Conservation (phyloP, 2,329 filamentous ascomycete species). For the Coccinonectria pachysandricola region DNA sequence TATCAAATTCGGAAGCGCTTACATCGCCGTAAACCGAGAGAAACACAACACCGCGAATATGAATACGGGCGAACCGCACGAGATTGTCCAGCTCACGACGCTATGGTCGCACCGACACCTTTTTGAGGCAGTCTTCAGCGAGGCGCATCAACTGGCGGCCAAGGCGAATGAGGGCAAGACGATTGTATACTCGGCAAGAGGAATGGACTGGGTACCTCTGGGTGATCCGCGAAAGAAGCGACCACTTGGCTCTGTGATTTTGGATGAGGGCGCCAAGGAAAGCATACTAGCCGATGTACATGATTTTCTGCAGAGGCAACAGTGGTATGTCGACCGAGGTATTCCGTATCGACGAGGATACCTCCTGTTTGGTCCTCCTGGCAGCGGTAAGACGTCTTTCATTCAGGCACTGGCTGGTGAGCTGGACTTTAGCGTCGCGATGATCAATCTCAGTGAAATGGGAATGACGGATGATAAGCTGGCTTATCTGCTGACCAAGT, state of each 20-base stretch:
- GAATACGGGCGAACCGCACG: slow-evolving; percentile 80
- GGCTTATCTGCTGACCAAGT: slow-evolving; percentile 74
- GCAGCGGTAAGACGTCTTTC: slow-evolving; percentile 90
- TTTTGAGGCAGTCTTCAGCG: slow-evolving; percentile 80
- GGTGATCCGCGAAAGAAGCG: slow-evolving; percentile 79
- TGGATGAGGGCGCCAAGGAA: slow-evolving; percentile 77
- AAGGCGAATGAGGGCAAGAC: slow-evolving; percentile 86
- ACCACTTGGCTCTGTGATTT: slow-evolving; percentile 76
- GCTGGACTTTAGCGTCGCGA: slow-evolving; percentile 83
- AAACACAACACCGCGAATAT: slow-evolving; percentile 76
- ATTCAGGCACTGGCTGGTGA: slow-evolving; percentile 93
- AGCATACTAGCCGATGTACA: slow-evolving; percentile 68
- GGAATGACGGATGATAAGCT: slow-evolving; percentile 84
- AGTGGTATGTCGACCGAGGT: slow-evolving; percentile 90
- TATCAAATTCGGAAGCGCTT: slow-evolving; percentile 75
- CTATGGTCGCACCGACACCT: slow-evolving; percentile 81
- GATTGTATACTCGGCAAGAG: slow-evolving; percentile 76
- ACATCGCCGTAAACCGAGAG: slow-evolving; percentile 77
- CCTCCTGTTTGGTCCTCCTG: slow-evolving; percentile 78
- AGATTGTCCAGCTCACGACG: slow-evolving; percentile 86
- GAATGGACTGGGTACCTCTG: slow-evolving; percentile 75
- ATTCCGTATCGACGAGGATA: slow-evolving; percentile 90
- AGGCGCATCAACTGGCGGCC: slow-evolving; percentile 72
- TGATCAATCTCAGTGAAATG: slow-evolving; percentile 81
- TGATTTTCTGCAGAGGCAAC: slow-evolving; percentile 67